phyloP scores from a whole-genome alignment of 2,329 filamentous ascomycete genomes.

The Xylariales sp. region DNA sequence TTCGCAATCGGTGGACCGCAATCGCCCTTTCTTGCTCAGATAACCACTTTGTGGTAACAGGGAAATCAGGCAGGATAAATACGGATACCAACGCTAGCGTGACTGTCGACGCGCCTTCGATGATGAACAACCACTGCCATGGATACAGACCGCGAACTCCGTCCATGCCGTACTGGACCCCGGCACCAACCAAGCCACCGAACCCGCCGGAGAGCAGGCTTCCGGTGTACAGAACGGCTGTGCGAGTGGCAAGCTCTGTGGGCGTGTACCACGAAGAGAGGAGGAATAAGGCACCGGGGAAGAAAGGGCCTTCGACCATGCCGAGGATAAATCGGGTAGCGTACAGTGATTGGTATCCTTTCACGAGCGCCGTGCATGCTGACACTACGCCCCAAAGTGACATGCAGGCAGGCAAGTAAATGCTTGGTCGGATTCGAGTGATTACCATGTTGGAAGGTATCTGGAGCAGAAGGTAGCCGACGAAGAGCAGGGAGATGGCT shows the following conservation, averaged over 20 bases:
- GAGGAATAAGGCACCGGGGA: constrained; percentile 37
- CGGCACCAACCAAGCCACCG: constrained; percentile 54
- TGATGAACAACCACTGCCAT: constrained; percentile 35
- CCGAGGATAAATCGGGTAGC: constrained; percentile 33
- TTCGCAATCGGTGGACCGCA: constrained; percentile 15
- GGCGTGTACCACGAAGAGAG: constrained; percentile 59
- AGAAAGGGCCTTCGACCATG: constrained; percentile 35
- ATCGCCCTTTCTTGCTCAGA: constrained; percentile 14
- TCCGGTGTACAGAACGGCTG: constrained; percentile 53
- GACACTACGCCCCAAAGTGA: constrained; percentile 26
- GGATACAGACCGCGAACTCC: constrained; percentile 48
- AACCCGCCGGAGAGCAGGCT: constrained; percentile 64
- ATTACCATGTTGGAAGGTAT: constrained; percentile 38
- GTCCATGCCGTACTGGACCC: constrained; percentile 58
- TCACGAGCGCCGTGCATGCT: constrained; percentile 29
- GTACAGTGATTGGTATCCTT: constrained; percentile 28
- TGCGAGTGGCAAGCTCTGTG: constrained; percentile 56
- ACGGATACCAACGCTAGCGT: constrained; percentile 16
- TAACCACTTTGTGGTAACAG: constrained; percentile 17
- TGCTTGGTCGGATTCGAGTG: constrained; percentile 33
- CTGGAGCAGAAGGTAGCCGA: constrained; percentile 37
- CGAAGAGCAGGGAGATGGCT: constrained; percentile 32
- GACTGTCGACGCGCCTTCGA: constrained; percentile 19
- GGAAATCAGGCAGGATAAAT: constrained; percentile 17
- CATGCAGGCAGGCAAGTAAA: constrained; percentile 38